A percentile compares a stretch with the other conserved stretches of the same genome.
Conservation (phyloP, 2,329 filamentous ascomycete species). For the Orbilia oligospora region DNA sequence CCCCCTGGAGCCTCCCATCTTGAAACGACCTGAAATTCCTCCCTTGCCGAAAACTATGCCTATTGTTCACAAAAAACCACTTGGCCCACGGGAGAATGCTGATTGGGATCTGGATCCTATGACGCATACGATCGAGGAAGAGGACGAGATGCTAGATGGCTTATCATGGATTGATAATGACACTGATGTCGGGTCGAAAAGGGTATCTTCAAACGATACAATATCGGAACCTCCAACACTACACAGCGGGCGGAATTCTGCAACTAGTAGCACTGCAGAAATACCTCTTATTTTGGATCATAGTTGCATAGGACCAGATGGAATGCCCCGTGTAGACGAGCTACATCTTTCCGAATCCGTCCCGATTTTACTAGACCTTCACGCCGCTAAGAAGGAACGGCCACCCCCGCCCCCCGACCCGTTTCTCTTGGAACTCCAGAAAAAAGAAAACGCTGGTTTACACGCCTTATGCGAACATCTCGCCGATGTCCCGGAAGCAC, state of each 20-base stretch:
- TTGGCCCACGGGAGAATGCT: constrained; percentile 58
- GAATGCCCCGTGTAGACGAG: constrained; percentile 53
- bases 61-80: constrained; percentile 49
- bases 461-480: constrained; percentile 55
- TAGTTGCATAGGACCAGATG: constrained; percentile 48
- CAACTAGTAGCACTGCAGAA: constrained; percentile 54
- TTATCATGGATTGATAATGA: constrained; percentile 60
- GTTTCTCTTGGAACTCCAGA: constrained; percentile 45
- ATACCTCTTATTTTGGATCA: constrained; percentile 59
- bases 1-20: constrained; percentile 43
- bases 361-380: constrained; percentile 51
- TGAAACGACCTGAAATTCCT: constrained; percentile 58
- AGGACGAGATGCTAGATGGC: constrained; percentile 54
- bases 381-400: constrained; percentile 28
- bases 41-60: constrained; percentile 56
- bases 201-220: constrained; percentile 59
- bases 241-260: constrained; percentile 55
- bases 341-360: constrained; percentile 47
- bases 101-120: constrained; percentile 61
- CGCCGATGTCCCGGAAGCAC: constrained; percentile 43
- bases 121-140: constrained; percentile 53
- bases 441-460: constrained; percentile 52
- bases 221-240: constrained; percentile 60
- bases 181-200: constrained; percentile 55
- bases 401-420: constrained; percentile 42